Percentiles rank a stretch among this genome's conserved stretches.
Evolutionary conservation across 2,329 filamentous ascomycete species (phyloP).

Genomic region (Alternaria arbusti): DNA sequence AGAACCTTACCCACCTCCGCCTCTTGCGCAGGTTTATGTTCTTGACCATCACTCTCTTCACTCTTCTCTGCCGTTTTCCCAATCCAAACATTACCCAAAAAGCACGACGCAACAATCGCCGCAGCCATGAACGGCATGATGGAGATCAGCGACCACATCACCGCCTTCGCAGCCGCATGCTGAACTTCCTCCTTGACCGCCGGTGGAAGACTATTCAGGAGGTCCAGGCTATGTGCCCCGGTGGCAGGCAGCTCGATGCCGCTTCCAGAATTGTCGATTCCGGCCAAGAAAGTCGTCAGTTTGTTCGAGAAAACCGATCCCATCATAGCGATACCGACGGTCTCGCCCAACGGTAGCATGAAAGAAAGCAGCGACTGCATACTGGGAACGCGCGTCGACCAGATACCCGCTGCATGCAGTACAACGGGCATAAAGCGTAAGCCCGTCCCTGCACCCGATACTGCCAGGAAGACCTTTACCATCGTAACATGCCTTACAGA

Average conservation of each 20-base stretch:
- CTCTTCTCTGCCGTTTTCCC: conserved; percentile 33
- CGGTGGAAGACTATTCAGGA: conserved; percentile 48
- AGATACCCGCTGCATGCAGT: conserved; percentile 68
- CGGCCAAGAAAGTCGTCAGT: conserved; percentile 32
- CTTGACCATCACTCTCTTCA: conserved; percentile 6
- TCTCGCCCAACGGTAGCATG: conserved; percentile 68
- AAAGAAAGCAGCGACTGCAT: conserved; percentile 68
- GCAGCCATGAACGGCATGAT: conserved; percentile 66
- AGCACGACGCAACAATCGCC: conserved; percentile 52
- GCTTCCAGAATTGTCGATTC: conserved; percentile 27
- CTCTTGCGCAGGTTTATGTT: neutral
- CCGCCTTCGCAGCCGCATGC: conserved; percentile 59
- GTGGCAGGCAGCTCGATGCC: conserved; percentile 28
- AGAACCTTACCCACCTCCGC: conserved; percentile 27
- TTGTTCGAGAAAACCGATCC: conserved; percentile 72
- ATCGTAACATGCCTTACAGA: conserved; percentile 55
- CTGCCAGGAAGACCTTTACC: conserved; percentile 70
- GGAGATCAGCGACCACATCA: conserved; percentile 70
- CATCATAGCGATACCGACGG: conserved; percentile 71
- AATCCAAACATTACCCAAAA: conserved; percentile 62
- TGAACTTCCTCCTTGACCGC: conserved; percentile 49
- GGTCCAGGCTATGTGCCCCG: conserved; percentile 36
- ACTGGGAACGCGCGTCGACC: conserved; percentile 63
- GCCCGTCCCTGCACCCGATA: conserved; percentile 68
- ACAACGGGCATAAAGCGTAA: conserved; percentile 69